Percentiles rank a stretch among this genome's conserved stretches.
Evolutionary conservation across 78 protist species (phyloP).

Genomic region (Dictyostelium intermedium): DNA sequence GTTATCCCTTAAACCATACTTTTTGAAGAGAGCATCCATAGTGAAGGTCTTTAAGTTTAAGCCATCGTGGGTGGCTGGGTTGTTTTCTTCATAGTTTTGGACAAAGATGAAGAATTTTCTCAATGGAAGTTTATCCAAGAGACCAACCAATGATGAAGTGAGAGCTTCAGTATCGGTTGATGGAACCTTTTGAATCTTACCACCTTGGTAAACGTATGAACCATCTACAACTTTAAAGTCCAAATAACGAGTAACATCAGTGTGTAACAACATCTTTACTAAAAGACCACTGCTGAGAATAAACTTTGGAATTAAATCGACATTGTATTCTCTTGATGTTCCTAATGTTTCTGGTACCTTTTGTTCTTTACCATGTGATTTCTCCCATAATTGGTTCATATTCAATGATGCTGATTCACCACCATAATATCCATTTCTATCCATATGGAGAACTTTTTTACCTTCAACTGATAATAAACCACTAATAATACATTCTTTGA

Average conservation of each 20-base stretch:
- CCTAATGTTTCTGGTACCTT: constrained; percentile 87
- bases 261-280: constrained; percentile 95
- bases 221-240: constrained; percentile 97
- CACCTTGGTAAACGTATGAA: constrained; percentile 86
- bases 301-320: constrained; percentile 98
- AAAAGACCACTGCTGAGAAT: constrained; percentile 95
- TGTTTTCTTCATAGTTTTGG: constrained; percentile 82
- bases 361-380: constrained; percentile 41
- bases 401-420: constrained; percentile 98
- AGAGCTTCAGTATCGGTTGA: constrained; percentile 94
- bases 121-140: constrained; percentile 96
- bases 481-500: constrained; percentile 98
- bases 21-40: constrained; percentile 87
- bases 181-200: constrained; percentile 97
- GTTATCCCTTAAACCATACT: constrained; percentile 91
- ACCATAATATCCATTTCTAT: constrained; percentile 99
- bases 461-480: constrained; percentile 97
- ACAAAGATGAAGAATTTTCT: constrained; percentile 93
- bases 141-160: constrained; percentile 94
- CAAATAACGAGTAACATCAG: constrained; percentile 97
- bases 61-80: constrained; percentile 88
- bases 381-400: constrained; percentile 88
- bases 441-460: constrained; percentile 97
- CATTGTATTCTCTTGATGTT: constrained; percentile 94
- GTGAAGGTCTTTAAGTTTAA: constrained; percentile 73